Percentiles rank a stretch among this genome's conserved stretches.
phyloP scores from a whole-genome alignment of 495 filamentous ascomycete genomes.

The Neurospora pannonica region DNA sequence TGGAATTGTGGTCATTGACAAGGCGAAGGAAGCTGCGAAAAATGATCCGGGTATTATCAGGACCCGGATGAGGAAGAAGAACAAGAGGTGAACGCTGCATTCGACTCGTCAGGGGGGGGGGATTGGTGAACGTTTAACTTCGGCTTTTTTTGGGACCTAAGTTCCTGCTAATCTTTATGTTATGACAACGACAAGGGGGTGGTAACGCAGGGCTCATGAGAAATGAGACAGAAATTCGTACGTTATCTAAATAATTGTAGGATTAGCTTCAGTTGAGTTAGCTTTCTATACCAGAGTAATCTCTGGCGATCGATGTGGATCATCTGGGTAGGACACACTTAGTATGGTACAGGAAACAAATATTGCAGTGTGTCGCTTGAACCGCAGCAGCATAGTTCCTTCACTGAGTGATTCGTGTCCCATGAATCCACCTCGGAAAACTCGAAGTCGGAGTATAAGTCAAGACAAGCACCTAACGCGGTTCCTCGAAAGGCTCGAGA shows the following conservation, averaged over 20 bases:
- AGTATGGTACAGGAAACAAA: not conserved
- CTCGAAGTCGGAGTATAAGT: not conserved
- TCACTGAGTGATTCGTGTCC: not conserved
- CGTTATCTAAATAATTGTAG: not conserved
- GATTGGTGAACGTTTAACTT: not conserved
- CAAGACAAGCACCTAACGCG: not conserved
- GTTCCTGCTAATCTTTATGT: not conserved
- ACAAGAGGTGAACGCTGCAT: constrained; percentile 2
- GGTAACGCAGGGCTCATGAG: not conserved
- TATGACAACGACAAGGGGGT: not conserved
- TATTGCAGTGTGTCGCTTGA: not conserved
- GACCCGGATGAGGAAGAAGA: constrained; percentile 18
- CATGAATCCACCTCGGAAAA: not conserved
- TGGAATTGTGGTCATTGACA: constrained; percentile 1
- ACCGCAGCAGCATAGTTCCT: not conserved
- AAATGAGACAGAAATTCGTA: not conserved
- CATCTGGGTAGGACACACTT: not conserved
- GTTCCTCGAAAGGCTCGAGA: not conserved
- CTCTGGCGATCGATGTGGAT: not conserved
- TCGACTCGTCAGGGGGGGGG: not conserved
- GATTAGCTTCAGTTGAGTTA: not conserved
- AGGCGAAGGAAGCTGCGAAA: constrained; percentile 10
- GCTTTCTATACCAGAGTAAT: not conserved
- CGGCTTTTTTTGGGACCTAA: not conserved
- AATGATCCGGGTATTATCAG: constrained; percentile 17